Conservation (phyloP, 2,329 filamentous ascomycete species). For the Camillea tinctor region DNA sequence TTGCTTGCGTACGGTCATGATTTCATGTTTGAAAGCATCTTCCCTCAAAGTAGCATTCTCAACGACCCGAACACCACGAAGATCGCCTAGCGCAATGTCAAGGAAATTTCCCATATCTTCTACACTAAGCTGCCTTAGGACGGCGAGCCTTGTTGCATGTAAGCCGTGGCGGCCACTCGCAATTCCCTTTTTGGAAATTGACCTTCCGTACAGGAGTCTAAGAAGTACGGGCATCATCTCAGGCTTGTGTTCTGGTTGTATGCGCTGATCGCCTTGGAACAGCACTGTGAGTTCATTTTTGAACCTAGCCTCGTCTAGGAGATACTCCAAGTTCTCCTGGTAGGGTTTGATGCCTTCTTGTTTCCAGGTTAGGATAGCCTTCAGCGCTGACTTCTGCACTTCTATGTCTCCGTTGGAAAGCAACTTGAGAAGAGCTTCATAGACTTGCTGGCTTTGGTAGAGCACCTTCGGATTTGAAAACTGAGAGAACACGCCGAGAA, state of each 20-base stretch:
- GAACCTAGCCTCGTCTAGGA: conserved; percentile 88
- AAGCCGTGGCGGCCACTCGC: conserved; percentile 78
- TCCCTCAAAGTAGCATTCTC: conserved; percentile 49
- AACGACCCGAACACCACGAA: conserved; percentile 61
- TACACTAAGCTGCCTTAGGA: conserved; percentile 73
- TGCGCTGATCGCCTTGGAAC: conserved; percentile 70
- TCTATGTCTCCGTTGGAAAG: conserved; percentile 87
- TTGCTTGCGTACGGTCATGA: conserved; percentile 73
- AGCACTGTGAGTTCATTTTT: conserved; percentile 92
- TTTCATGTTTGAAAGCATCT: conserved; percentile 54
- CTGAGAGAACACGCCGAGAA: conserved; percentile 77
- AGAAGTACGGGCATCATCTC: conserved; percentile 84
- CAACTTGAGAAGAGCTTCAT: conserved; percentile 69
- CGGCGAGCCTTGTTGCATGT: conserved; percentile 75
- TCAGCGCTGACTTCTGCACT: conserved; percentile 80
- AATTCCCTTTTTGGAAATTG: conserved; percentile 77
- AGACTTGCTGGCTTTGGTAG: conserved; percentile 74
- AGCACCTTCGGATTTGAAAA: conserved; percentile 86
- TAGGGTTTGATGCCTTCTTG: conserved; percentile 72
- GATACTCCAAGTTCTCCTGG: conserved; percentile 78
- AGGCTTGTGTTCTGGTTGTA: conserved; percentile 69
- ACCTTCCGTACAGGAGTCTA: conserved; percentile 82
- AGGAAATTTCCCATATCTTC: conserved; percentile 79
- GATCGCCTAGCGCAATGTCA: conserved; percentile 72
- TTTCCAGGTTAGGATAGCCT: conserved; percentile 88